phyloP scores from a whole-genome alignment of 345 rosid species.

The Eutrema yunnanense region DNA sequence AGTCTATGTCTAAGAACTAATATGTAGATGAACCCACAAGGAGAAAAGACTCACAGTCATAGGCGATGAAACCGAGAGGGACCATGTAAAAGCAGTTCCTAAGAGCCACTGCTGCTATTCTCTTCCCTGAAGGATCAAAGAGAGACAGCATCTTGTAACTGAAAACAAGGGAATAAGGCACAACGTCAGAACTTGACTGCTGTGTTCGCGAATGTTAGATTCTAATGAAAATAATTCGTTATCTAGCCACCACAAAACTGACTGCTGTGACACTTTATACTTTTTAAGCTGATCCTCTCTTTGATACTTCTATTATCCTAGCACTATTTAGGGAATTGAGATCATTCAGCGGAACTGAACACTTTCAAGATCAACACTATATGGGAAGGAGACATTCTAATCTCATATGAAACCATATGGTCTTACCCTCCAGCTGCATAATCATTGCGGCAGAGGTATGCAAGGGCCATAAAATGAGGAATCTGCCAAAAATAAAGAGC shows the following conservation, averaged over 20 bases:
- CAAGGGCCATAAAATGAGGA: slow-evolving; percentile 98
- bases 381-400: neutral
- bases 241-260: neutral
- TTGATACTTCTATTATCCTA: neutral
- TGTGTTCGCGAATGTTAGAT: neutral
- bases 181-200: neutral
- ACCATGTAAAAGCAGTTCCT: slow-evolving; percentile 88
- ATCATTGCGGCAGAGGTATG: slow-evolving; percentile 75
- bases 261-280: no score
- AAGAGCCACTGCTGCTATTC: slow-evolving; percentile 70
- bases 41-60: slow-evolving; percentile 62
- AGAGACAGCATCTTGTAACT: slow-evolving; percentile 93
- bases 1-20: neutral
- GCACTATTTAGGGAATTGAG: neutral
- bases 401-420: slow-evolving; percentile 3
- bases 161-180: slow-evolving; percentile 6
- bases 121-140: slow-evolving; percentile 73
- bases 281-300: no score
- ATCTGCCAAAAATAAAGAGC: slow-evolving; percentile 99
- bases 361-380: neutral
- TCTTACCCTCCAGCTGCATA: slow-evolving; percentile 96
- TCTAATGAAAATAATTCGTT: neutral
- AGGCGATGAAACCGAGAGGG: slow-evolving; percentile 78
- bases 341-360: neutral
- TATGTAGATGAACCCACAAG: neutral